These are phyloP conservation scores for Aspergillus biplanus DNA, from an alignment of 495 filamentous ascomycete genomes.

Conservation along the genomic window DNA sequence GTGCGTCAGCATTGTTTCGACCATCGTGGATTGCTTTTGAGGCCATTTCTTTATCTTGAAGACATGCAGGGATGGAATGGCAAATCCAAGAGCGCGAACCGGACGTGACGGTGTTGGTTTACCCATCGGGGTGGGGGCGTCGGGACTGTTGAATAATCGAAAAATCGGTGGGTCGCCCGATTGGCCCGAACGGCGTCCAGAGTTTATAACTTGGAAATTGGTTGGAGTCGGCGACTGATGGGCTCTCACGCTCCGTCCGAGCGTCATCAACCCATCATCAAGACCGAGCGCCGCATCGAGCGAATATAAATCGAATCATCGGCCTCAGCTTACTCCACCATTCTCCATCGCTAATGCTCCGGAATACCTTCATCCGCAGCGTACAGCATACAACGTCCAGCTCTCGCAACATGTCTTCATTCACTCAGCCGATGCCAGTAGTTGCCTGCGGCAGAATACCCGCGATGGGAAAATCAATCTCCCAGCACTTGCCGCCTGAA, in stretches of 20 bases:
- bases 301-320: slow-evolving; percentile 21
- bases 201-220: too few relatives aligned
- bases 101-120: slow-evolving; percentile 20
- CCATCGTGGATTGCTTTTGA: slow-evolving; percentile 18
- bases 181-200: slow-evolving; percentile 14
- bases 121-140: slow-evolving; percentile 14
- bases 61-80: background rate
- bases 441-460: slow-evolving; percentile 28
- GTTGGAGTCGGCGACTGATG: too few relatives aligned
- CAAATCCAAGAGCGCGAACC: background rate
- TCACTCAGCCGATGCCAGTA: slow-evolving; percentile 26
- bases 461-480: slow-evolving; percentile 32
- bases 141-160: slow-evolving; percentile 24
- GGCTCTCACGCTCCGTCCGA: slow-evolving; percentile 11
- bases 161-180: slow-evolving; percentile 18
- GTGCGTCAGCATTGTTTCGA: slow-evolving; percentile 18
- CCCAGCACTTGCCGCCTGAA: slow-evolving; percentile 32
- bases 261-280: slow-evolving; percentile 19
- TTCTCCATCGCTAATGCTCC: slow-evolving; percentile 18
- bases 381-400: slow-evolving; percentile 18
- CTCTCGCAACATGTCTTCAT: slow-evolving; percentile 28
- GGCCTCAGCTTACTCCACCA: background rate
- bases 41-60: slow-evolving; percentile 9
- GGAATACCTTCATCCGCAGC: slow-evolving; percentile 19
- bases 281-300: background rate